Evolutionary conservation across 148 eudicot species (phyloP).

Genomic region (Amaranthus palmeri): DNA sequence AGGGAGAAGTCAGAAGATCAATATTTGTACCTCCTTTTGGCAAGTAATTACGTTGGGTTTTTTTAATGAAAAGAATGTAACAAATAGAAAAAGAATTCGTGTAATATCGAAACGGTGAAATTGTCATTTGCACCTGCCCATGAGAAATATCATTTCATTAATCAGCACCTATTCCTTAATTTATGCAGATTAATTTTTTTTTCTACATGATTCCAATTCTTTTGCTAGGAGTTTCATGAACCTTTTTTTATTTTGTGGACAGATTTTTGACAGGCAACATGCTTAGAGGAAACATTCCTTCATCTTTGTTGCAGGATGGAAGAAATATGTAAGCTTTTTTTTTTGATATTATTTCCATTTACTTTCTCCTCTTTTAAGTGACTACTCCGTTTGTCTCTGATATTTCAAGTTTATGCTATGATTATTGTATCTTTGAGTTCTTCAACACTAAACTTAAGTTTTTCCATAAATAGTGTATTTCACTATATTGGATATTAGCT

Average conservation of each 20-base stretch:
- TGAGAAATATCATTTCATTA: not conserved
- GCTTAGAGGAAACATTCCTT: slow-evolving; percentile 60
- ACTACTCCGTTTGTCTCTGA: not conserved
- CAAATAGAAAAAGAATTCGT: too few species aligned
- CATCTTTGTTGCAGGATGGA: slow-evolving; percentile 56
- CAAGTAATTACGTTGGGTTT: too few species aligned
- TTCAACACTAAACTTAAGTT: not conserved
- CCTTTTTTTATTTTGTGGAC: slow-evolving; percentile 5
- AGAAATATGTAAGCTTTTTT: slow-evolving; percentile 43
- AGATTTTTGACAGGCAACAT: slow-evolving; percentile 65
- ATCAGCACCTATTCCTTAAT: not conserved
- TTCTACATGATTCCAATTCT: not conserved
- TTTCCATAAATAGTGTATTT: not conserved
- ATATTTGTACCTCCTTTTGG: too few species aligned
- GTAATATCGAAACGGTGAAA: too few species aligned
- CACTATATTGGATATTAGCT: not conserved
- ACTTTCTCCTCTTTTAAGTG: not conserved
- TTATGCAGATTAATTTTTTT: not conserved
- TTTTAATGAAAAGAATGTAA: too few species aligned
- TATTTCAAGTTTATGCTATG: not conserved
- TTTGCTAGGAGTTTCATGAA: not conserved
- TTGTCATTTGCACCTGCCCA: too few species aligned
- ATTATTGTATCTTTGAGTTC: not conserved
- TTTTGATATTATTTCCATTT: not conserved
- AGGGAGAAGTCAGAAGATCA: too few species aligned